Evolutionary conservation across 805 yeast species (phyloP).

Genomic region (Suhomyces sp.): DNA sequence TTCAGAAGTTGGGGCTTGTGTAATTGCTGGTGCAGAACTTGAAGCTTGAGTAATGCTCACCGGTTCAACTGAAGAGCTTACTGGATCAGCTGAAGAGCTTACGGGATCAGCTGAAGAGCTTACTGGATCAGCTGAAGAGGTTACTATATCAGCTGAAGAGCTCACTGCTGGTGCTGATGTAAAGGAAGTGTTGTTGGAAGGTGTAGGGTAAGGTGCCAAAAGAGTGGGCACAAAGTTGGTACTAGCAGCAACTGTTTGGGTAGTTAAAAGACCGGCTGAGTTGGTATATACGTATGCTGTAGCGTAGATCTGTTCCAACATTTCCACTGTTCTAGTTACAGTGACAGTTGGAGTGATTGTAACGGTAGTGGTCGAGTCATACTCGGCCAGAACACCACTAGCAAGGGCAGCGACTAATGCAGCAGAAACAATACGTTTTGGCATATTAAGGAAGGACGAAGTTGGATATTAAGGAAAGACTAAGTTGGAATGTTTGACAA

Average conservation of each 20-base stretch:
- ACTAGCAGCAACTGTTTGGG: conserved; percentile 21
- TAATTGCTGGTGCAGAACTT: not conserved
- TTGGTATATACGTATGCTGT: conserved; percentile 31
- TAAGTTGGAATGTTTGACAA: not conserved
- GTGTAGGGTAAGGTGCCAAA: not conserved
- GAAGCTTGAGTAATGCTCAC: not conserved
- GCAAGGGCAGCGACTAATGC: conserved; percentile 6
- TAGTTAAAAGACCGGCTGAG: conserved; percentile 28
- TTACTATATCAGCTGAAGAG: not conserved
- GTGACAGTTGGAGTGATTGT: conserved; percentile 30
- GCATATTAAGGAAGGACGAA: not conserved
- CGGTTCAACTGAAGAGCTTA: too few relatives aligned
- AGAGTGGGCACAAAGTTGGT: conserved; percentile 7
- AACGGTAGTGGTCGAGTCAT: conserved; percentile 21
- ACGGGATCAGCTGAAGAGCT: too few relatives aligned
- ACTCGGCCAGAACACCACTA: conserved; percentile 12
- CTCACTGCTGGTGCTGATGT: conserved; percentile 2
- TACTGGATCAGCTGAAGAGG: too few relatives aligned
- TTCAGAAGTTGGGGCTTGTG: not conserved
- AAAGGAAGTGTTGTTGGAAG: conserved; percentile 8
- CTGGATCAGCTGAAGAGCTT: too few relatives aligned
- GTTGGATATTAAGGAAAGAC: conserved; percentile 2
- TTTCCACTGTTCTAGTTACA: conserved; percentile 26
- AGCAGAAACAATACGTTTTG: conserved; percentile 1
- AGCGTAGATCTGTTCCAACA: conserved; percentile 23